A percentile compares a stretch with the other conserved stretches of the same genome.
These are phyloP conservation scores for Fraxinus sp. DNA, from an alignment of 305 asterid genomes.

Conservation along the genomic window DNA sequence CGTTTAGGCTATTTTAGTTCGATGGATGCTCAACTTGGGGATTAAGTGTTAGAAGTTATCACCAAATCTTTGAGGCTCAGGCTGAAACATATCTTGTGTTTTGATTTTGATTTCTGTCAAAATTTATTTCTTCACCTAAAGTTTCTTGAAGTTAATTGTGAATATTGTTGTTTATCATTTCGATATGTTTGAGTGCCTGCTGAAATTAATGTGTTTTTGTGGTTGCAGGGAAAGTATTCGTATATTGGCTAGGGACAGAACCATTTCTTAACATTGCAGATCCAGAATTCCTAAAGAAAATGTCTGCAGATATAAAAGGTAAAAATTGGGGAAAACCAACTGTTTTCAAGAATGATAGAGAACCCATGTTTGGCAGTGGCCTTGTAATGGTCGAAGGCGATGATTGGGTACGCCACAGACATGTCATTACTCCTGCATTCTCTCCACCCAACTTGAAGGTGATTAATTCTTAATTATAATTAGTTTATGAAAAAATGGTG, in stretches of 20 bases:
- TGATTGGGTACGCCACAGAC: constrained; percentile 89
- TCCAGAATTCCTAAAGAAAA: constrained; percentile 61
- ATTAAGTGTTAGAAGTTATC: no score
- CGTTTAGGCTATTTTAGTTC: no score
- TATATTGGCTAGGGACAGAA: constrained; percentile 88
- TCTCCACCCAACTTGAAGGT: constrained; percentile 76
- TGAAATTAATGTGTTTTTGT: background rate
- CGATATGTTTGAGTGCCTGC: background rate
- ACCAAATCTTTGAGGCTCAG: no score
- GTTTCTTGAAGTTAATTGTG: no score
- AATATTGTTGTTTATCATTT: no score
- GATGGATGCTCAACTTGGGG: no score
- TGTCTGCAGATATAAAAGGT: constrained; percentile 58
- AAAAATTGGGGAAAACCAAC: constrained; percentile 88
- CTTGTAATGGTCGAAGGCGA: constrained; percentile 86
- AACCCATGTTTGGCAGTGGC: constrained; percentile 87
- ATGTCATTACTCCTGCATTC: constrained; percentile 78
- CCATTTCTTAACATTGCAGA: constrained; percentile 86
- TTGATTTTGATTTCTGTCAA: no score
- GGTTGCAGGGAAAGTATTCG: constrained; percentile 66
- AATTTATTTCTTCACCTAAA: no score
- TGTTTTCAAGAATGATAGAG: constrained; percentile 68
- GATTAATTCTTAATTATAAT: background rate
- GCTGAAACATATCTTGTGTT: no score
- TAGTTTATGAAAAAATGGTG: background rate